Percentiles rank a stretch among this genome's conserved stretches.
Conservation (phyloP, 164 flowering plant species). For the Stephania cephalantha region DNA sequence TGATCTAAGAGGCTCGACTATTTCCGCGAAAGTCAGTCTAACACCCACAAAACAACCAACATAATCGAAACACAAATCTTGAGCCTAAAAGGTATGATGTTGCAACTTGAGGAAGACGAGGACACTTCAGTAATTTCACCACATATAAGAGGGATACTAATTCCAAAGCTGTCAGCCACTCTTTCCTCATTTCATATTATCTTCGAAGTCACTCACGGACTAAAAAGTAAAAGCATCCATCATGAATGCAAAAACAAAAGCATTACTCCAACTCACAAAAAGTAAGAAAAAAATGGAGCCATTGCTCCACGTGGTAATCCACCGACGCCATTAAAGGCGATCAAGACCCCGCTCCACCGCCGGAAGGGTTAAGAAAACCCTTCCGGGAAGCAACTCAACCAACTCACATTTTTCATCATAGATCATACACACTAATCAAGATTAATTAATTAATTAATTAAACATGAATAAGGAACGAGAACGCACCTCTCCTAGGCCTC, state of each 20-base stretch:
- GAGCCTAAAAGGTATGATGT: not conserved
- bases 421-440: not conserved
- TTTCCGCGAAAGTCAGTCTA: no score
- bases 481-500: slow-evolving; percentile 55
- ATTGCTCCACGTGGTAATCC: not conserved
- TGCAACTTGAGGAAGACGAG: not conserved
- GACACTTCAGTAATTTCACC: not conserved
- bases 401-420: not conserved
- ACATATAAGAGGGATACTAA: not conserved
- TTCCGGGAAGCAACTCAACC: not conserved
- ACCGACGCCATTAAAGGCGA: not conserved
- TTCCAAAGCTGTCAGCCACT: not conserved
- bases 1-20: no score
- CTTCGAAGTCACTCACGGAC: not conserved
- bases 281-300: not conserved
- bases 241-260: not conserved
- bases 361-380: not conserved
- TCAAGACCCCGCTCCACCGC: not conserved
- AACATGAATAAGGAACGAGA: not conserved
- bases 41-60: not conserved
- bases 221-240: not conserved
- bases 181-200: not conserved
- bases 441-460: not conserved
- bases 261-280: not conserved
- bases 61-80: not conserved